Evolutionary conservation across 345 rosid genomes (phyloP), one percentile per base, ranked within the genome.

Genomic region (Xanthoceras sorbifolium): DNA sequence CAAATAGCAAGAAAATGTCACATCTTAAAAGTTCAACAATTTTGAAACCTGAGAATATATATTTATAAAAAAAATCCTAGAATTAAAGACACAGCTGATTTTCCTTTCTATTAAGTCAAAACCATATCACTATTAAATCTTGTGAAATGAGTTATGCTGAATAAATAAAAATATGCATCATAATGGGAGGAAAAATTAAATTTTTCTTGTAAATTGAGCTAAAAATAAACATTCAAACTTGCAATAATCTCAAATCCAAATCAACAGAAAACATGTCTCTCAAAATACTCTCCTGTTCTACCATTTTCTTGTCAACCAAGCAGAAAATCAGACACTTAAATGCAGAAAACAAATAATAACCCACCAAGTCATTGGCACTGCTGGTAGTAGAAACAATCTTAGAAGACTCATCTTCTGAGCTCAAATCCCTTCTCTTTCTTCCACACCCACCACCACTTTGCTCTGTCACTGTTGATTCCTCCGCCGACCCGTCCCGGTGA

Each of bases 391-490:
- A 91, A 74, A 91, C 95, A 80, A 89, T 78, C 84, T 89, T 93
- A 23, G 93, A 88, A 50, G 90, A 80, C 31, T 87, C 97, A 76
- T 89, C 96, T 77, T 90, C 93, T 0, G 89, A 92, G 88, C 89
- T 90, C 77, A 89, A 84, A 81, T 85, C 91, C 79, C 83, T 81
- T 81, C 90, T 79, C 90, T 88, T 95, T 85, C 94, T 85, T 26
- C 80, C 82, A 60, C 81, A 72, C 67, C 89, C 89, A 71, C 88
- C 81, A 2, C 88, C 91, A 74, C 91, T 90, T 73, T 88, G 90
- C 82, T 89, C 96, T 15, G 96, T 91, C 73, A 93, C 86, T 0
- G 97, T 89, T 15, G 98, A 93, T 76, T 90, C 97, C 87, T 91
- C 97, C 44, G 64, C 72, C 5, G 94, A 90, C 54, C 84, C 88